Conservation (phyloP, 495 filamentous ascomycete species). For the Pyronema domesticum region DNA sequence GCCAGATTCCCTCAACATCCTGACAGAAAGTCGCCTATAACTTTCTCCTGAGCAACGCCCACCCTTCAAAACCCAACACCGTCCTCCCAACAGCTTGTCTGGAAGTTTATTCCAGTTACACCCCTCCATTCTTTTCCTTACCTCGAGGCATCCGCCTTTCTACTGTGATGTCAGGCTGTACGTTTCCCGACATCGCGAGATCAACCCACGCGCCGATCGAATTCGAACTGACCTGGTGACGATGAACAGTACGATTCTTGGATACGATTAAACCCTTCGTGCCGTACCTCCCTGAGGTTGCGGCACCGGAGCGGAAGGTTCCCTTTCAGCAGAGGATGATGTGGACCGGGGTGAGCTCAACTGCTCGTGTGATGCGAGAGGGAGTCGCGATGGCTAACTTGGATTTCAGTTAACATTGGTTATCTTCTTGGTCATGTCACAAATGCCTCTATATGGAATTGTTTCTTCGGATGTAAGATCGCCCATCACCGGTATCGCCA, state of each 20-base stretch:
- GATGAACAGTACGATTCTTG: slow-evolving; percentile 79
- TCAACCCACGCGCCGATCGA: neutral
- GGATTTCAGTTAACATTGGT: slow-evolving; percentile 59
- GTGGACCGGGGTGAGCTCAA: slow-evolving; percentile 74
- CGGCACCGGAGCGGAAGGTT: slow-evolving; percentile 87
- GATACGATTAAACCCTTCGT: slow-evolving; percentile 98
- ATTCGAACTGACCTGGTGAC: neutral
- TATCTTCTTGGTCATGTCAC: slow-evolving; percentile 99
- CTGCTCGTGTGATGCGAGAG: neutral
- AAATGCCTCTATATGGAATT: slow-evolving; percentile 95
- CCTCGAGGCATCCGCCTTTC: slow-evolving; percentile 5
- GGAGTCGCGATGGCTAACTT: slow-evolving; percentile 18
- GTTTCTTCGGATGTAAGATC: slow-evolving; percentile 61
- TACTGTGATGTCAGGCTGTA: slow-evolving; percentile 2
- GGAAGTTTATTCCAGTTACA: slow-evolving; percentile 7
- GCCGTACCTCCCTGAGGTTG: slow-evolving; percentile 96
- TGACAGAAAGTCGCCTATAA: neutral
- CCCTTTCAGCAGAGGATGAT: slow-evolving; percentile 98
- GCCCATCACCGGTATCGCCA: neutral
- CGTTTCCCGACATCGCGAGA: neutral
- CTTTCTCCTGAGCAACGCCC: neutral
- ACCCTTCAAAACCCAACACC: neutral
- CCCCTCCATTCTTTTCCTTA: slow-evolving; percentile 5
- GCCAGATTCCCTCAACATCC: neutral
- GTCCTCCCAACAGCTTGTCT: neutral